Percentiles rank a stretch among this genome's conserved stretches.
These are phyloP conservation scores for Luffa aegyptiaca DNA, from an alignment of 306 rosid species.

Conservation along the genomic window DNA sequence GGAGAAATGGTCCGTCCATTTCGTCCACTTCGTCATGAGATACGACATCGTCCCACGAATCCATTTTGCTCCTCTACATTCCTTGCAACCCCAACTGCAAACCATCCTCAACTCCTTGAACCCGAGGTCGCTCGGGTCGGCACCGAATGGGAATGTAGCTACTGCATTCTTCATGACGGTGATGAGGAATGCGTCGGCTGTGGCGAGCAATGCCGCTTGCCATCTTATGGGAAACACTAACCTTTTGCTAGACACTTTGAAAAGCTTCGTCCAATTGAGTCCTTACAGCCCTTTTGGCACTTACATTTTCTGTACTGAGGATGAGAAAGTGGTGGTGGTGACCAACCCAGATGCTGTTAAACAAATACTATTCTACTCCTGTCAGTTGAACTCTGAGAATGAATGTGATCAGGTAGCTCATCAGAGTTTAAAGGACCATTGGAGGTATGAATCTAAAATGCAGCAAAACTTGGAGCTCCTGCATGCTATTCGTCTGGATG, in stretches of 20 bases:
- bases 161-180: slow-evolving; percentile 27
- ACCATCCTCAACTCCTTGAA: slow-evolving; percentile 23
- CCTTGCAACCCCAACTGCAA: slow-evolving; percentile 15
- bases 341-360: slow-evolving; percentile 56
- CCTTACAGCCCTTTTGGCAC: slow-evolving; percentile 84
- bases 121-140: background rate
- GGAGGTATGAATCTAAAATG: slow-evolving; percentile 23
- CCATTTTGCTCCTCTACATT: slow-evolving; percentile 47
- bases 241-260: slow-evolving; percentile 37
- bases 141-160: background rate
- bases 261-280: slow-evolving; percentile 39
- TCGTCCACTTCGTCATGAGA: slow-evolving; percentile 50
- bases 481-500: slow-evolving; percentile 21
- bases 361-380: slow-evolving; percentile 51
- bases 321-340: slow-evolving; percentile 30
- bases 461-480: slow-evolving; percentile 24
- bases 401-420: slow-evolving; percentile 20
- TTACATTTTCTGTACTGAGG: slow-evolving; percentile 40
- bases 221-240: slow-evolving; percentile 64
- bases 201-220: slow-evolving; percentile 53
- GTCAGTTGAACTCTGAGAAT: slow-evolving; percentile 20
- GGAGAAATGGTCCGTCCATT: slow-evolving; percentile 55
- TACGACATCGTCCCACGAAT: slow-evolving; percentile 64
- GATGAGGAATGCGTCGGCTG: slow-evolving; percentile 37
- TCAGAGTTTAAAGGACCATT: slow-evolving; percentile 39